These are phyloP conservation scores for Teratosphaeria destructans DNA, from an alignment of 2,329 filamentous ascomycete species.

Conservation along the genomic window DNA sequence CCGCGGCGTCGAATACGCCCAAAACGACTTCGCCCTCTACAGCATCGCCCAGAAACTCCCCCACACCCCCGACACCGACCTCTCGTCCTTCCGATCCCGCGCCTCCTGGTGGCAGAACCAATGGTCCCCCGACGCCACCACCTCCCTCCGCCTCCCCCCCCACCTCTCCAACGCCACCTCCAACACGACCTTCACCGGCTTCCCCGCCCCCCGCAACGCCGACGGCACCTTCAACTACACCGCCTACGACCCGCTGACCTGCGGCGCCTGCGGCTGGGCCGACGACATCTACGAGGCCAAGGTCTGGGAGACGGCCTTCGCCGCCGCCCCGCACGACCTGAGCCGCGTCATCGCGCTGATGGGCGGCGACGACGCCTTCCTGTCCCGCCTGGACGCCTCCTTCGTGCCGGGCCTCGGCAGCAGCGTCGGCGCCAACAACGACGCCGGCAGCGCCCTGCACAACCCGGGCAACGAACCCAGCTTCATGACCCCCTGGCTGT, in stretches of 20 bases:
- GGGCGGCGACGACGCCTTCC: conserved; percentile 45
- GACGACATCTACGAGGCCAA: not conserved
- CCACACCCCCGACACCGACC: conserved; percentile 53
- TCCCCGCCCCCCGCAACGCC: conserved; percentile 48
- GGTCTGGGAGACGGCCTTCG: not conserved
- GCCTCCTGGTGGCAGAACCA: conserved; percentile 51
- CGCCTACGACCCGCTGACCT: conserved; percentile 33
- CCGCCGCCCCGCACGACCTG: conserved; percentile 55
- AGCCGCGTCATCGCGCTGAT: conserved; percentile 42
- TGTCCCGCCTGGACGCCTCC: conserved; percentile 43
- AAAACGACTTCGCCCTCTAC: conserved; percentile 57
- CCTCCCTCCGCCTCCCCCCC: conserved; percentile 27
- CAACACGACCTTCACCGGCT: conserved; percentile 34
- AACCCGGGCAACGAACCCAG: conserved; percentile 49
- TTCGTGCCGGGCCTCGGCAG: conserved; percentile 39
- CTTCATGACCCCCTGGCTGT: conserved; percentile 59
- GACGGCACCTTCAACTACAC: conserved; percentile 12
- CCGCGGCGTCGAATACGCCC: conserved; percentile 56
- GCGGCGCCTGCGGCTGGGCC: conserved; percentile 57
- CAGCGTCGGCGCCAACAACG: conserved; percentile 21
- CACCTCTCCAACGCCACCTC: not conserved
- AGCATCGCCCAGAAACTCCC: conserved; percentile 51
- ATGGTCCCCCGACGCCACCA: conserved; percentile 50
- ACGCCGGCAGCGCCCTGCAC: not conserved
- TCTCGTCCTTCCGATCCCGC: conserved; percentile 29